Base-by-base conservation (phyloP, 208 protist species). In the Trypanosoma platydactyli region DNA sequence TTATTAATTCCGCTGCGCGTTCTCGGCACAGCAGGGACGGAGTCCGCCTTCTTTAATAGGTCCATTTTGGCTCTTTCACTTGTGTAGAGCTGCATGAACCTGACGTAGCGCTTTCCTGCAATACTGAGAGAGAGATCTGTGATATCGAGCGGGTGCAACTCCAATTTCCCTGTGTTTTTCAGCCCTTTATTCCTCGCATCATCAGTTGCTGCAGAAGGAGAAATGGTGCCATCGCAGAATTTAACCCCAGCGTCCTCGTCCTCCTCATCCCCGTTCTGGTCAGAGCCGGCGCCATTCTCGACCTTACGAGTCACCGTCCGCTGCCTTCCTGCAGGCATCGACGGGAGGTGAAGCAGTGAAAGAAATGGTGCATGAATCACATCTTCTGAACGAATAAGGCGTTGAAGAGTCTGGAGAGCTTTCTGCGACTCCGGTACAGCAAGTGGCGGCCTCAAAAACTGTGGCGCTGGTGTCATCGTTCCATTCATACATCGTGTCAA, bases 21-120 rank as follows among this genome's bases (percentile, higher is more conserved):
- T 45, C 53, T 60, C 46, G 27, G 44, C 13, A 61, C 54, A 35
- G 56, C 9, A 46, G 38, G 59, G 40, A 66, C 52, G 29, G 22
- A 24, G 27, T 48, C 50, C 40, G 63, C 29, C 22, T 71, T 64
- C 41, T 77, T 80, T 42, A 92, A 68, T 4, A 84, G 33, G 35
- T 94, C 86, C 2, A 86, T 60, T 63, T 89, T 83, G 3, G 70
- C 80, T 16, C 89, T 67, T 66, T 94, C 89, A 61, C 89, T 94
- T 2, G 82, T 84, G 79, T 92, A 91, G 64, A 86, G 69, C 57
- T 73, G 50, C 45, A 91, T 68, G 59, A 92, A 94, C 63, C 79
- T 77, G 2, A 80, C 56, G 40, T 85, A 81, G 0, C 89, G 89
- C 71, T 86, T 90, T 3, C 81, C 83, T 12, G 70, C 76, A 5